Evolutionary conservation across 1,139 yeast genomes (phyloP), one percentile per base, ranked within the genome.

Genomic region (Zygoascus sp.): DNA sequence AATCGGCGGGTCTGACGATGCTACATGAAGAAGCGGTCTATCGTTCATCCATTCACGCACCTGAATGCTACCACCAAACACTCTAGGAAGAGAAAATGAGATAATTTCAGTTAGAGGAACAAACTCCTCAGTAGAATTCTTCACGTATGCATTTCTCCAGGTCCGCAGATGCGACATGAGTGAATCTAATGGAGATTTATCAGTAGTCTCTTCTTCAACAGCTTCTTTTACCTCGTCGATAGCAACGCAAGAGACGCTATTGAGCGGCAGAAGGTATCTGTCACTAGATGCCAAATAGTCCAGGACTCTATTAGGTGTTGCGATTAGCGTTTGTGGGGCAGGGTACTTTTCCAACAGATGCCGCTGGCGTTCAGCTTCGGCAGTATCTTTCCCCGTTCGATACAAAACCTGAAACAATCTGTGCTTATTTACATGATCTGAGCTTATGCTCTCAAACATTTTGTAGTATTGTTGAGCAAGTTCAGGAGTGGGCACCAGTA

Each of bases 241-340:
- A 3, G 53, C 59, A 17, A 58, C 45, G 34, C 50, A 48, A 2
- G 58, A 54, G 5, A 56, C 50, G 23, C 50, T 50, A 25, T 45
- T 44, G 6, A 58, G 44, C 2, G 57, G 60, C 10, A 57, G 45
- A 7, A 41, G 32, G 13, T 30, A 20, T 16, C 58, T 45, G n/a
- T 40, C 37, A 2, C 47, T 47, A 1, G 53, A 47, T 7, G 59
- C 46, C n/a, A 87, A 64, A 28, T 86, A 67, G 64, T 89, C 97
- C 44, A 89, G 83, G 35, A 87, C 73, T 55, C 97, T 67, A 0
- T 95, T 94, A 0, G 97, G 96, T 0, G 97, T 89, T 0, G 92
- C 90, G 10, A 88, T 82, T 1, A 88, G 66, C 1, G 87, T 72
- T 68, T 85, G 94, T 0, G 96, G 95, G 49, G 81, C 81, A 22